Base-by-base conservation (phyloP, 805 yeast genomes). In the Aciculoconidium aculeatum region DNA sequence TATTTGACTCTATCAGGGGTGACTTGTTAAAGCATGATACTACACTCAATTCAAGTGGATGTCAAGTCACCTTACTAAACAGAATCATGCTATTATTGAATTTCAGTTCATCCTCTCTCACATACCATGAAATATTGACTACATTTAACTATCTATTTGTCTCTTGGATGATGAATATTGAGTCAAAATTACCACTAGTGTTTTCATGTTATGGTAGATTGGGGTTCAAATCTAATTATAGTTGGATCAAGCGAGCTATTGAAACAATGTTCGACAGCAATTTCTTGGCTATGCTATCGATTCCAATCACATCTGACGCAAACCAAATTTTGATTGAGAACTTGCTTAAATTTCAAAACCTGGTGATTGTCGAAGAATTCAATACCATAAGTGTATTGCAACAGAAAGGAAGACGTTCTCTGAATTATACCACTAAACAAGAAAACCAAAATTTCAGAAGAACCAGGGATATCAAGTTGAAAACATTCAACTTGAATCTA, bases 181-280 rank as follows among this genome's bases (percentile, higher is more conserved):
- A 51, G 31, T 41, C 35, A 34, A 38, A 30, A 17, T 45, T 29
- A 21, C 56, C 56, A 9, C 38, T 50, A 15, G 39, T 45, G 5
- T 50, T 48, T 19, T 51, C 56, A 11, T 44, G 30, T 25, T 45
- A 42, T 31, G 56, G 55, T 3, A 38, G 51, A 18, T 42, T 28
- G 8, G 19, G 45, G 11, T 36, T 48, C 19, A 30, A 28, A 15
- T 19, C 39, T 12, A 47, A 51, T 35, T 47, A 46, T 35, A 33
- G 31, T 12, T 21, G 32, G 27, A 23, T 34, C 21, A 31, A 32
- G 24, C 23, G 28, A 17, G 20, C 21, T 7, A 25, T 39, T 7
- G 26, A 31, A 10, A 39, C 36, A 19, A 24, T 31, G 4, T 31
- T 21, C 12, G 43, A 39, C 25, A 26, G 28, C 5, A 15, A 20